These are phyloP conservation scores for Themeda triandra DNA, from an alignment of 176 grass and related monocot species.

Conservation along the genomic window DNA sequence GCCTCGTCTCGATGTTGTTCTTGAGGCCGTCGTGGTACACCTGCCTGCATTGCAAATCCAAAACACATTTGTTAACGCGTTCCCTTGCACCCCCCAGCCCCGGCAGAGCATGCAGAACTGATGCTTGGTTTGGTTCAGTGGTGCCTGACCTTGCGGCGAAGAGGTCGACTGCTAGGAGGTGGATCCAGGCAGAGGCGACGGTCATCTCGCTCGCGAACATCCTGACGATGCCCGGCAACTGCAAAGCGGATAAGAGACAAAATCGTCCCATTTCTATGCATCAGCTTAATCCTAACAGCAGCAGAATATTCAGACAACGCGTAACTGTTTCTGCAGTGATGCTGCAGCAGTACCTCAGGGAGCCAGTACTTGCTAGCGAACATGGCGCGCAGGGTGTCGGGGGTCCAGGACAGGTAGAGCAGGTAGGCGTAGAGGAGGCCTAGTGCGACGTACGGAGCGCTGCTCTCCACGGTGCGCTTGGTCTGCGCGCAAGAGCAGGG, in stretches of 20 bases:
- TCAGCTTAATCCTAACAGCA: not conserved
- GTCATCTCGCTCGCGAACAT: slow-evolving; percentile 96
- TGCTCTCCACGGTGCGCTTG: slow-evolving; percentile 78
- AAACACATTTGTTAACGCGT: not conserved
- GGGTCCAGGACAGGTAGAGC: slow-evolving; percentile 90
- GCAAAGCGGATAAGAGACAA: not conserved
- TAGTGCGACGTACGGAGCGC: slow-evolving; percentile 56
- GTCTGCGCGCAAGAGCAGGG: slow-evolving; percentile 38
- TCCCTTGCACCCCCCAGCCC: not conserved
- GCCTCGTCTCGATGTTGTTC: slow-evolving; percentile 82
- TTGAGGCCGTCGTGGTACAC: slow-evolving; percentile 92
- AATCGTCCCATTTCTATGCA: not conserved
- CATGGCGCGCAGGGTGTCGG: slow-evolving; percentile 74
- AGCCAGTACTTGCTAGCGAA: slow-evolving; percentile 97
- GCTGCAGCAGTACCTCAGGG: slow-evolving; percentile 57
- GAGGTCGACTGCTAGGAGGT: slow-evolving; percentile 92
- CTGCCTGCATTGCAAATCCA: slow-evolving; percentile 51
- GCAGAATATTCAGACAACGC: not conserved
- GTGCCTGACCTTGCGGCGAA: slow-evolving; percentile 68
- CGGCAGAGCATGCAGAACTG: not conserved
- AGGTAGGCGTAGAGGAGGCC: slow-evolving; percentile 86
- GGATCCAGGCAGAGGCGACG: slow-evolving; percentile 92
- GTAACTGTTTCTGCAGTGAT: not conserved
- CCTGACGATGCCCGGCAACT: slow-evolving; percentile 71
- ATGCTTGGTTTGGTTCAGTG: not conserved